Conservation (phyloP, 1,139 yeast species). For the Sugiyamaella paludigena region DNA sequence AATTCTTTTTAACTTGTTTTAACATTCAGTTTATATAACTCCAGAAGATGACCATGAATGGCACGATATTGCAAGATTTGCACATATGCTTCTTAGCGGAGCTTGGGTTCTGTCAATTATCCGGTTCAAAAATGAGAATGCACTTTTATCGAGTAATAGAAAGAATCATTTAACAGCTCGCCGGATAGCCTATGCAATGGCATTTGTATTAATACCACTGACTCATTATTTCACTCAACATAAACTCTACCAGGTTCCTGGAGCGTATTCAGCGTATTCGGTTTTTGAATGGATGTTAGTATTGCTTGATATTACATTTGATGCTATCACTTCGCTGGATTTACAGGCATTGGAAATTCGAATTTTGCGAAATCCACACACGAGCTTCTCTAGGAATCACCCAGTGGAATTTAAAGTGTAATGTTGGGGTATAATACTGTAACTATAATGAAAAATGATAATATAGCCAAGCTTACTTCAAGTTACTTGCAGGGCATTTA, state of each 20-base stretch:
- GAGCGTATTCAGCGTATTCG: conserved; percentile 80
- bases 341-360: conserved; percentile 6
- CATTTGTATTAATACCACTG: conserved; percentile 53
- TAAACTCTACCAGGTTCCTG: conserved; percentile 67
- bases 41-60: conserved; percentile 8
- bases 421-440: no score
- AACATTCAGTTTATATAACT: conserved; percentile 2
- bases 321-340: conserved; percentile 29
- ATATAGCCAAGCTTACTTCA: no score
- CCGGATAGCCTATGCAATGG: conserved; percentile 8
- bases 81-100: conserved; percentile 5
- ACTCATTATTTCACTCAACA: conserved; percentile 78
- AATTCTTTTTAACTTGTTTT: no score
- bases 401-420: no score
- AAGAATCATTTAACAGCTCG: background rate
- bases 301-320: conserved; percentile 68
- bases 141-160: conserved; percentile 1
- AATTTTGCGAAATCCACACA: background rate
- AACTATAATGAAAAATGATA: no score
- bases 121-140: background rate
- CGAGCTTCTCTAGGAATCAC: background rate
- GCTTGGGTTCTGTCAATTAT: conserved; percentile 5
- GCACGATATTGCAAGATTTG: conserved; percentile 11
- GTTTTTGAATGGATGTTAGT: conserved; percentile 79
- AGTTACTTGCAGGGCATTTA: no score